phyloP scores from a whole-genome alignment of 2,329 filamentous ascomycete species.

The Aureobasidium sp. region DNA sequence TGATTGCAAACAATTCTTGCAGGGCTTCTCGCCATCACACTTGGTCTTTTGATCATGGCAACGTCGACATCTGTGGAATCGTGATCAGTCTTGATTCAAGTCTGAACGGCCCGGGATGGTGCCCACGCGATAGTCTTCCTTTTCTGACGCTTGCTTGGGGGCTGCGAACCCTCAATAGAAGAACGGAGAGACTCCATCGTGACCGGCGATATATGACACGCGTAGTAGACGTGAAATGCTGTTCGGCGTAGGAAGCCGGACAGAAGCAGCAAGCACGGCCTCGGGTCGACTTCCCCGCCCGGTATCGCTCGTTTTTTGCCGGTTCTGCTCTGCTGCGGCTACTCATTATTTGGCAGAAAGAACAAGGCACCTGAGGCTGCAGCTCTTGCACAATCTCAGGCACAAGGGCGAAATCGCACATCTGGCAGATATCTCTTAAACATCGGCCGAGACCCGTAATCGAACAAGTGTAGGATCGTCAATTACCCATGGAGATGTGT shows the following conservation, averaged over 20 bases:
- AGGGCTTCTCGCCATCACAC: slow-evolving; percentile 29
- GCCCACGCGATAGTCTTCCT: slow-evolving; percentile 13
- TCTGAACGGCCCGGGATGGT: not conserved
- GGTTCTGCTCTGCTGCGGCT: not conserved
- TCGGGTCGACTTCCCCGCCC: not conserved
- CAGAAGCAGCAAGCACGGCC: not conserved
- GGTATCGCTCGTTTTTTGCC: not conserved
- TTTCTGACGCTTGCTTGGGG: slow-evolving; percentile 2
- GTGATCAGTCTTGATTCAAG: not conserved
- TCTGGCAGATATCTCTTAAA: not conserved
- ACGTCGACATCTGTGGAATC: slow-evolving; percentile 12
- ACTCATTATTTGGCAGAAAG: not conserved
- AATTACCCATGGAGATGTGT: not conserved
- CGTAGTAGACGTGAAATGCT: not conserved
- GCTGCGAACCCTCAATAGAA: not conserved
- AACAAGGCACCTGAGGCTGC: not conserved
- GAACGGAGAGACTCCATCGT: slow-evolving; percentile 19
- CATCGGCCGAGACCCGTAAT: not conserved
- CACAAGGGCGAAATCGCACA: not conserved
- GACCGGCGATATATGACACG: not conserved
- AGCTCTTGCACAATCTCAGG: not conserved
- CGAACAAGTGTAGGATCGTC: not conserved
- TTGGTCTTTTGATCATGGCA: slow-evolving; percentile 24
- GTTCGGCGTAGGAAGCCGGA: not conserved
- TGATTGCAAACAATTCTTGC: slow-evolving; percentile 23